These are phyloP conservation scores for Platanthera zijinensis DNA, from an alignment of 106 monocot genomes.

Conservation along the genomic window DNA sequence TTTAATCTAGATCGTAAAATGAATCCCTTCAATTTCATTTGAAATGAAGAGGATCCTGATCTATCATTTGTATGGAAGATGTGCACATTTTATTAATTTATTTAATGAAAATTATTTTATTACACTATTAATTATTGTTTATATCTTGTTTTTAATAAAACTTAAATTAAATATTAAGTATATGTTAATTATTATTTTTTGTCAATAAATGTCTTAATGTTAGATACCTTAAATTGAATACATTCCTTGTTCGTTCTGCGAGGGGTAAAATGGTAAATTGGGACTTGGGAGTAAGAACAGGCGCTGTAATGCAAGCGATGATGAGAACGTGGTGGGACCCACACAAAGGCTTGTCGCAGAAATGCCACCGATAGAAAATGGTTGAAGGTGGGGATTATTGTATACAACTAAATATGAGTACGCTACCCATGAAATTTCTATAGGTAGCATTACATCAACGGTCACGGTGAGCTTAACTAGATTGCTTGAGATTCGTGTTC, in stretches of 20 bases:
- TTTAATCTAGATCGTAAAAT: too few species aligned
- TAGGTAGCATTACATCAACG: neutral
- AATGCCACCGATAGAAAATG: neutral
- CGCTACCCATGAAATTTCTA: neutral
- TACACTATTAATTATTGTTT: too few species aligned
- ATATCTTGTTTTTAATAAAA: too few species aligned
- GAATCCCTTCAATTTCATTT: too few species aligned
- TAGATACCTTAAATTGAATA: neutral
- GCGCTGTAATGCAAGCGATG: neutral
- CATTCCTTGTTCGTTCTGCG: neutral
- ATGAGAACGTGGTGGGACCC: neutral
- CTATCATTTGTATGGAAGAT: too few species aligned
- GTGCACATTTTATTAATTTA: too few species aligned
- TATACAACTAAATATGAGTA: neutral
- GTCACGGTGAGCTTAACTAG: neutral
- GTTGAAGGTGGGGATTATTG: neutral
- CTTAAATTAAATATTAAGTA: too few species aligned
- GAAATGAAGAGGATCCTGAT: too few species aligned
- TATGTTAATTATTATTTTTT: too few species aligned
- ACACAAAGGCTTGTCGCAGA: neutral
- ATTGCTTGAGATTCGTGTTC: neutral
- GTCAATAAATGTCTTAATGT: too few species aligned
- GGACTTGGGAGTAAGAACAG: neutral
- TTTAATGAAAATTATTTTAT: too few species aligned
- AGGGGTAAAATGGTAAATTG: neutral